These are phyloP conservation scores for Apiospora saccharicola DNA, from an alignment of 2,329 filamentous ascomycete genomes.

Conservation along the genomic window DNA sequence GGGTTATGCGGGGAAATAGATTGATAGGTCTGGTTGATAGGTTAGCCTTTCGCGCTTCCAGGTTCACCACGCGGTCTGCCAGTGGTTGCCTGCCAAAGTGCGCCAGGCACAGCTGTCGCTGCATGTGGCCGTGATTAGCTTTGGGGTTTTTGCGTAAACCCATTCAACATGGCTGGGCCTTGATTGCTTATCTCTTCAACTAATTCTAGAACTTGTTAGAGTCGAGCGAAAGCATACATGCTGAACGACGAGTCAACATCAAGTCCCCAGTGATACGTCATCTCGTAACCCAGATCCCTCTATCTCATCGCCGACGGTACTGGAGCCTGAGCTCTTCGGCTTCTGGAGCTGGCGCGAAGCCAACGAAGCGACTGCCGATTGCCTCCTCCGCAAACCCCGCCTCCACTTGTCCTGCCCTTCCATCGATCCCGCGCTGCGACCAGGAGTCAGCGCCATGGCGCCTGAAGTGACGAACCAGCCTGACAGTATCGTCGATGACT, in stretches of 20 bases:
- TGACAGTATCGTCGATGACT: conserved; percentile 35
- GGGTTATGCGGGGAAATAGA: not conserved
- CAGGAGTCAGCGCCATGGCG: not conserved
- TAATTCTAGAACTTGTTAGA: not conserved
- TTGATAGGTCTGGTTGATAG: too few relatives aligned
- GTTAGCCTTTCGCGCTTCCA: not conserved
- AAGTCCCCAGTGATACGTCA: not conserved
- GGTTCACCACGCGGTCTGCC: not conserved
- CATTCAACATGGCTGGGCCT: not conserved
- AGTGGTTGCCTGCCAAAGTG: not conserved
- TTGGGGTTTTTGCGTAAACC: not conserved
- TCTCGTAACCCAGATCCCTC: not conserved
- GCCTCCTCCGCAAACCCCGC: not conserved
- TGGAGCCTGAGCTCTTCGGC: not conserved
- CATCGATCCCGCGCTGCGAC: not conserved
- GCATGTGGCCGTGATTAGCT: not conserved
- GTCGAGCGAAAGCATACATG: not conserved
- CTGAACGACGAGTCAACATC: not conserved
- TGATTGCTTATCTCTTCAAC: not conserved
- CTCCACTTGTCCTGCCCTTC: not conserved
- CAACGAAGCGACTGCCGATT: not conserved
- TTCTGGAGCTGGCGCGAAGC: not conserved
- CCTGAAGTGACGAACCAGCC: not conserved
- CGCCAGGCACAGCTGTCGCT: not conserved
- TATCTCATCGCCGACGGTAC: not conserved